Conservation (phyloP, 2,329 filamentous ascomycete species). For the Ophiocordyceps camponoti-rufipedis region DNA sequence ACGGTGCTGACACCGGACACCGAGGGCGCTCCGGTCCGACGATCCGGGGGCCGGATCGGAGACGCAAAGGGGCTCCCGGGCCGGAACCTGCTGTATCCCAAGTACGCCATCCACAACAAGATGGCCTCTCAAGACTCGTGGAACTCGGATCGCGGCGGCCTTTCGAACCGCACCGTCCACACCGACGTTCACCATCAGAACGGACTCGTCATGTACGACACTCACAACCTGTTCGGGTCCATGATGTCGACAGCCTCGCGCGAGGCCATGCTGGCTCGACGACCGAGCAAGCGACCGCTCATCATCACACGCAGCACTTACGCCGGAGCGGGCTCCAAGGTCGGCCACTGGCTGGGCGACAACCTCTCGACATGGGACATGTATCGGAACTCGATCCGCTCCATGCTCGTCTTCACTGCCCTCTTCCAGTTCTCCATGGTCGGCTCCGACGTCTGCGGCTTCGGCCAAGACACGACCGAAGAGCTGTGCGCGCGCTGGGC, state of each 20-base stretch:
- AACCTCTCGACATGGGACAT: constrained; percentile 53
- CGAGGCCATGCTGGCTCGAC: constrained; percentile 44
- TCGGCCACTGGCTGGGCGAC: constrained; percentile 71
- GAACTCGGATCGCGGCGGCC: constrained; percentile 40
- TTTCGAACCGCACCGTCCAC: constrained; percentile 42
- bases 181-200: constrained; percentile 64
- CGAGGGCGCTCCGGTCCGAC: neutral
- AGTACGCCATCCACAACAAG: constrained; percentile 59
- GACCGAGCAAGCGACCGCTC: constrained; percentile 56
- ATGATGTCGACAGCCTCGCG: constrained; percentile 65
- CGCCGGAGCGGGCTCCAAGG: constrained; percentile 54
- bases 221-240: constrained; percentile 64
- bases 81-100: constrained; percentile 53
- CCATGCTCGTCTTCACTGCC: constrained; percentile 54
- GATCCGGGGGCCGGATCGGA: constrained; percentile 24
- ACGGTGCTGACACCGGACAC: neutral
- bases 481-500: constrained; percentile 53
- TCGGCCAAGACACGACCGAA: constrained; percentile 42
- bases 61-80: constrained; percentile 14
- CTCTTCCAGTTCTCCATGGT: constrained; percentile 54
- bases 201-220: constrained; percentile 59
- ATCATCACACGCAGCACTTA: constrained; percentile 75
- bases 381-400: constrained; percentile 61
- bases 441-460: constrained; percentile 63
- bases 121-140: constrained; percentile 26